phyloP scores from a whole-genome alignment of 805 yeast species.

The Diddensiella santjacobensis region DNA sequence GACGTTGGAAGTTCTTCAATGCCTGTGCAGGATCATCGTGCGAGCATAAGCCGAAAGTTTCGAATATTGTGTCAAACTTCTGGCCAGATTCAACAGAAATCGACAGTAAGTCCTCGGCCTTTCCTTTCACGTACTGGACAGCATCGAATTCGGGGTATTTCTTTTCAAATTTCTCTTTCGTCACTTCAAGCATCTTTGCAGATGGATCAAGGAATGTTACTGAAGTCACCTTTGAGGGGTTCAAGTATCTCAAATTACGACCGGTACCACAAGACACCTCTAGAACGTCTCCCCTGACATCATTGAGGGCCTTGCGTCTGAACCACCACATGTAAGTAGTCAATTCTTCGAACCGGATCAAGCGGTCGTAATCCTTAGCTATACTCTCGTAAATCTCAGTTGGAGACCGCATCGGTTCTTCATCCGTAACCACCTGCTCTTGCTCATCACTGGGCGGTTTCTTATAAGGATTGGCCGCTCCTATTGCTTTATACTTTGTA shows the following conservation, averaged over 20 bases:
- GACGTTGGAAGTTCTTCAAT: slow-evolving; percentile 61
- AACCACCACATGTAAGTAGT: slow-evolving; percentile 45
- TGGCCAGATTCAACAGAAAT: slow-evolving; percentile 43
- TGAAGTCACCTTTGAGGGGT: slow-evolving; percentile 57
- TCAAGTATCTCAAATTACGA: slow-evolving; percentile 74
- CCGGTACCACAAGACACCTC: slow-evolving; percentile 98
- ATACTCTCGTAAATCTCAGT: slow-evolving; percentile 59
- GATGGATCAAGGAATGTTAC: slow-evolving; percentile 87
- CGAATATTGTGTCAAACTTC: slow-evolving; percentile 86
- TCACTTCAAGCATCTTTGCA: slow-evolving; percentile 74
- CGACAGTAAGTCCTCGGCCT: slow-evolving; percentile 73
- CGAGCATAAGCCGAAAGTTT: slow-evolving; percentile 93
- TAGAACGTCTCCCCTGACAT: slow-evolving; percentile 80
- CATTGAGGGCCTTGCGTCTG: slow-evolving; percentile 76
- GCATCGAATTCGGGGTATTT: slow-evolving; percentile 59
- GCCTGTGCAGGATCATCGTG: slow-evolving; percentile 90
- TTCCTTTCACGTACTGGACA: slow-evolving; percentile 89
- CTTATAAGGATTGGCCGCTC: slow-evolving; percentile 32
- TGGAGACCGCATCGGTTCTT: slow-evolving; percentile 31
- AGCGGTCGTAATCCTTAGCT: slow-evolving; percentile 78
- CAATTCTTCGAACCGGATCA: slow-evolving; percentile 70
- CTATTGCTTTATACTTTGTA: slow-evolving; percentile 35
- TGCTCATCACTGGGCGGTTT: slow-evolving; percentile 15
- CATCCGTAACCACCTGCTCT: slow-evolving; percentile 6
- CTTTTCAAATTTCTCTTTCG: slow-evolving; percentile 68